Base-by-base conservation (phyloP, 495 filamentous ascomycete species). In the Penicillium herquei region DNA sequence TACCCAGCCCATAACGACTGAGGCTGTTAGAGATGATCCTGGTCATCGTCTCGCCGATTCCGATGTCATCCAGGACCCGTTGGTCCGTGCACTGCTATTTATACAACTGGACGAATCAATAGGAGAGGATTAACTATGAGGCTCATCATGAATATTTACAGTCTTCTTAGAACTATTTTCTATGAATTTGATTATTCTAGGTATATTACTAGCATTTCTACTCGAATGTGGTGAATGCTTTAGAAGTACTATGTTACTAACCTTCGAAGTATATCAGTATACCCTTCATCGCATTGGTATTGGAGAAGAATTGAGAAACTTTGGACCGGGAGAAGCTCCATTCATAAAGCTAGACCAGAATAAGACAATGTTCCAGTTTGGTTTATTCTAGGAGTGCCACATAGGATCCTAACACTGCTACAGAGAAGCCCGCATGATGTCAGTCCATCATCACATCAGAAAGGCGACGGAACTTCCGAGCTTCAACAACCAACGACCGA, bases 1-100 rank as follows among this genome's bases (percentile, higher is more conserved):
- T 54, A 69, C 55, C 71, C 74, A 73, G 61, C 68, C 72, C 74
- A 75, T 75, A 6, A 41, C 54, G 62, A 26, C 21, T 26, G 62
- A 55, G 30, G 30, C 21, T 14, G 11, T 46, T 46, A 26, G 30
- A 46, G 43, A 46, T 14, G 26, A 46, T 46, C n/a, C 21, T 46
- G 18, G 13, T 48, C 39, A 49, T 44, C 35, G 14, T 56, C 35
- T 18, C 41, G 53, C 58, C 55, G 58, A 53, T 56, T 56, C 53
- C 53, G 58, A 53, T 56, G 52, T 48, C 53, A 37, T 32, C 44
- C 30, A 31, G 7, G 17, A 16, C 26, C 17, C 5, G 8, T 6
- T 63, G 65, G 67, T 16, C 62, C 55, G 67, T 69, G 67, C 64
- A 26, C 18, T 56, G 37, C 52, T 17, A 50, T 57, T 31, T 49